Conservation (phyloP, 257 asterid genomes). For the Dorcoceras hygrometricum region DNA sequence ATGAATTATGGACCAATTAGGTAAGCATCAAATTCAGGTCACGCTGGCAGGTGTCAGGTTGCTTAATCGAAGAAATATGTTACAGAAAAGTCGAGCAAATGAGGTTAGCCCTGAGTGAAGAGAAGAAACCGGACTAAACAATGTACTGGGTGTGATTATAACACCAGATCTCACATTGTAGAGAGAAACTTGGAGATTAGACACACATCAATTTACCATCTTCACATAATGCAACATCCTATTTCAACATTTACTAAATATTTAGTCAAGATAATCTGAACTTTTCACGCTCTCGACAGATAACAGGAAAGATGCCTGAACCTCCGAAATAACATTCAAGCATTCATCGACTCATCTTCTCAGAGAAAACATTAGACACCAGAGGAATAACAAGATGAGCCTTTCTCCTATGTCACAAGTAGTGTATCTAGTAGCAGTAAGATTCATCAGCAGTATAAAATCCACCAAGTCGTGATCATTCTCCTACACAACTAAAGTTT, state of each 20-base stretch:
- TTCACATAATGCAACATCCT: not conserved
- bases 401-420: not conserved
- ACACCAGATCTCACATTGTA: not conserved
- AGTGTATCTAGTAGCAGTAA: not conserved
- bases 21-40: not conserved
- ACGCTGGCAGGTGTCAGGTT: not conserved
- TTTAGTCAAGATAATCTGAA: not conserved
- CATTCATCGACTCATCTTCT: not conserved
- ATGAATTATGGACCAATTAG: not conserved
- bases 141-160: not conserved
- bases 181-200: not conserved
- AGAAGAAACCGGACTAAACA: not conserved
- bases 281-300: not conserved
- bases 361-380: not conserved
- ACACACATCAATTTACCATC: not conserved
- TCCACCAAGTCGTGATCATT: not conserved
- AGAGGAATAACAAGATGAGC: not conserved
- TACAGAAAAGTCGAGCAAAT: not conserved
- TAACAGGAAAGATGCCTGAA: not conserved
- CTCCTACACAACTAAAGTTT: not conserved
- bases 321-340: not conserved
- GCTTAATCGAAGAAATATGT: not conserved
- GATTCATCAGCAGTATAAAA: not conserved
- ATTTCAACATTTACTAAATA: not conserved
- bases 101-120: not conserved